A percentile compares a stretch with the other conserved stretches of the same genome.
Conservation (phyloP, 257 asterid genomes). For the Cinchona pubescens region DNA sequence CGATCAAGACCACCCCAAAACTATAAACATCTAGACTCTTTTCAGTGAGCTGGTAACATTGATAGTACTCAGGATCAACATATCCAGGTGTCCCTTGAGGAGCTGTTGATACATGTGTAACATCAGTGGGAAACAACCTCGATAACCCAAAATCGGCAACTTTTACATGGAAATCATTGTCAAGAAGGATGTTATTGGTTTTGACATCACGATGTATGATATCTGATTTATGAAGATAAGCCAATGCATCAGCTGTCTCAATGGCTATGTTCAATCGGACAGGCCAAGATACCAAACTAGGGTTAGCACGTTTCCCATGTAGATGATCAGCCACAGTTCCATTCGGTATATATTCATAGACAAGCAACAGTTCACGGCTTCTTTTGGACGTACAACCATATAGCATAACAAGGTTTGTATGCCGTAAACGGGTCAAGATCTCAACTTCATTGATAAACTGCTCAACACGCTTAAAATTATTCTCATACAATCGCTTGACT, state of each 20-base stretch:
- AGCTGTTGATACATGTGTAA: conserved; percentile 89
- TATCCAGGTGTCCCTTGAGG: conserved; percentile 98
- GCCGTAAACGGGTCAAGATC: conserved; percentile 62
- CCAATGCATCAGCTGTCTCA: conserved; percentile 74
- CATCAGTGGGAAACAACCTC: conserved; percentile 64
- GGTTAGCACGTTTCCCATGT: conserved; percentile 63
- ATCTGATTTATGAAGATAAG: conserved; percentile 64
- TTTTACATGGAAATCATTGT: conserved; percentile 82
- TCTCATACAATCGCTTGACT: conserved; percentile 77
- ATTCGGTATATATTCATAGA: conserved; percentile 71
- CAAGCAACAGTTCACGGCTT: conserved; percentile 71
- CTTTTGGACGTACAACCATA: conserved; percentile 82
- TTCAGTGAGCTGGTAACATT: conserved; percentile 82
- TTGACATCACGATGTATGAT: conserved; percentile 89
- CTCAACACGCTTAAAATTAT: conserved; percentile 80
- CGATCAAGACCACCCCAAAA: conserved; percentile 78
- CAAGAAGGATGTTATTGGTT: conserved; percentile 80
- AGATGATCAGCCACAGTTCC: conserved; percentile 95
- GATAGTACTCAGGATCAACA: conserved; percentile 92
- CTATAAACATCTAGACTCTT: conserved; percentile 90
- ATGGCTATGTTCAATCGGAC: conserved; percentile 75
- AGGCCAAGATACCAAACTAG: conserved; percentile 82
- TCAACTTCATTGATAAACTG: conserved; percentile 89
- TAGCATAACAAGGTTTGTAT: conserved; percentile 64
- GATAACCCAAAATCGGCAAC: conserved; percentile 93